Percentiles rank a stretch among this genome's conserved stretches.
phyloP scores from a whole-genome alignment of 2,329 filamentous ascomycete genomes.

The Talaromyces islandicus region DNA sequence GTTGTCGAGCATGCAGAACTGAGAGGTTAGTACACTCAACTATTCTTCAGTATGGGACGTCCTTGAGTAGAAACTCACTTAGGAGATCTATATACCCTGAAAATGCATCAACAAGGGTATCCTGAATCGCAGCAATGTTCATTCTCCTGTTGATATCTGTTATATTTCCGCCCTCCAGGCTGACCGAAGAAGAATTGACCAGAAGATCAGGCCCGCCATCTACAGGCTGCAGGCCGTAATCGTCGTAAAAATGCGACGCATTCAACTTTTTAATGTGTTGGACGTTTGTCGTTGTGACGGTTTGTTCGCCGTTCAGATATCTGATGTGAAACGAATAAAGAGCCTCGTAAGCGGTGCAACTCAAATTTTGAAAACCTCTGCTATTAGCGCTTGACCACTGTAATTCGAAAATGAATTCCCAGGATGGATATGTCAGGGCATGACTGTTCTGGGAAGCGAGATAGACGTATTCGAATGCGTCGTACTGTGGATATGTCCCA shows the following conservation, averaged over 20 bases:
- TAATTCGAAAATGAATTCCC: slow-evolving; percentile 1
- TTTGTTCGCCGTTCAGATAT: neutral
- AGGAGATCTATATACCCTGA: slow-evolving; percentile 3
- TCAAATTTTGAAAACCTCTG: neutral
- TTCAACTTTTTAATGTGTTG: neutral
- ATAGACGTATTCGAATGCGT: neutral
- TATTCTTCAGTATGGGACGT: neutral
- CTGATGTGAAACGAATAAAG: neutral
- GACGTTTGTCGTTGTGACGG: neutral
- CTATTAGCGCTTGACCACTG: neutral
- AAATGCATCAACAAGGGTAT: slow-evolving; percentile 1
- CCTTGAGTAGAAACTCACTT: neutral
- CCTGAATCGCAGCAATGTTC: slow-evolving; percentile 3
- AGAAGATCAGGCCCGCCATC: neutral
- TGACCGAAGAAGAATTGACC: neutral
- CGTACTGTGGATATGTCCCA: neutral
- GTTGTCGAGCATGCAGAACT: slow-evolving; percentile 4
- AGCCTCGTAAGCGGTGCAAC: slow-evolving; percentile 7
- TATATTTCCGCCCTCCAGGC: neutral
- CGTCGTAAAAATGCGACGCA: slow-evolving; percentile 3
- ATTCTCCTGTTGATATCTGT: slow-evolving; percentile 5
- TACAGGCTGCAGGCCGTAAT: slow-evolving; percentile 1
- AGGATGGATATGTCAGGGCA: neutral
- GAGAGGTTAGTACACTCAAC: neutral
- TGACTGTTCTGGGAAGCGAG: neutral